Percentiles rank a stretch among this genome's conserved stretches.
Evolutionary conservation across 495 filamentous ascomycete genomes (phyloP).

Genomic region (Pyrenula aspistea): DNA sequence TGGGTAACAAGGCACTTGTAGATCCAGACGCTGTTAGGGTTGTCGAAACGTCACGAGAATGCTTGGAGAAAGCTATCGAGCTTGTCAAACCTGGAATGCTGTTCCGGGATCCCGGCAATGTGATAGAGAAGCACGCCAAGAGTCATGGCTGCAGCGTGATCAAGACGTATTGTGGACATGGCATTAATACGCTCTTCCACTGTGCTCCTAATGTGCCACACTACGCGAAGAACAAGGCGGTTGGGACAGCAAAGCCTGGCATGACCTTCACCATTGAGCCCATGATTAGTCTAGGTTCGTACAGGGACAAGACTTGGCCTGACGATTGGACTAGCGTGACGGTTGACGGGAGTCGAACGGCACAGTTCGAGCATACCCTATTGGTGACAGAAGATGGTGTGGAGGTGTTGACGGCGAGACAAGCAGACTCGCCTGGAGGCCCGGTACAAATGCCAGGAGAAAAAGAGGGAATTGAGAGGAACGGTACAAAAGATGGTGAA

Average conservation of each 20-base stretch:
- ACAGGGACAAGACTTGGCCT: conserved; percentile 76
- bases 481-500: not conserved
- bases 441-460: conserved; percentile 52
- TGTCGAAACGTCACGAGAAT: conserved; percentile 71
- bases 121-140: conserved; percentile 82
- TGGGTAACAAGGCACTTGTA: conserved; percentile 62
- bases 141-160: conserved; percentile 66
- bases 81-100: conserved; percentile 77
- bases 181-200: conserved; percentile 79
- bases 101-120: conserved; percentile 72
- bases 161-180: conserved; percentile 82
- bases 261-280: conserved; percentile 94
- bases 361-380: conserved; percentile 91
- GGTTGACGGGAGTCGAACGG: conserved; percentile 67
- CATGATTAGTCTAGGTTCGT: conserved; percentile 76
- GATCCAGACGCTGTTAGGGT: conserved; percentile 75
- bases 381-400: conserved; percentile 89
- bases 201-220: conserved; percentile 76
- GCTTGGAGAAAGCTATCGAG: conserved; percentile 70
- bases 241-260: conserved; percentile 71
- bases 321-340: conserved; percentile 87
- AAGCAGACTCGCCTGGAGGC: conserved; percentile 73
- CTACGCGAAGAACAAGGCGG: conserved; percentile 84
- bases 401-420: conserved; percentile 80
- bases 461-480: not conserved